Evolutionary conservation across 345 rosid species (phyloP).

Genomic region (Corymbia maculata): DNA sequence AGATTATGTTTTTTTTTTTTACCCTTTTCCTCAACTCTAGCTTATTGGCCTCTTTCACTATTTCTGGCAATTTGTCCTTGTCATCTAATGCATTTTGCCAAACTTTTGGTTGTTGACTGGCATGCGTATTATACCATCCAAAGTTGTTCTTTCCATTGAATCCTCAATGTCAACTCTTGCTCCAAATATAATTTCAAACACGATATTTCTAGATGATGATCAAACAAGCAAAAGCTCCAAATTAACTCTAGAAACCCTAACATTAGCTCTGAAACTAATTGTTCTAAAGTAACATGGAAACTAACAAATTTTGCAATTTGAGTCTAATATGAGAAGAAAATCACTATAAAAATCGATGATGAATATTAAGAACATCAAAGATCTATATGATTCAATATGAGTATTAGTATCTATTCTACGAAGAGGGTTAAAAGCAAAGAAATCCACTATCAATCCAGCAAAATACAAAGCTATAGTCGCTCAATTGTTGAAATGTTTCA

Average conservation of each 20-base stretch:
- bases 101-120: background rate
- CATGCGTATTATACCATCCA: background rate
- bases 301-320: background rate
- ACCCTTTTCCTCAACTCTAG: background rate
- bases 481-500: background rate
- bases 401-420: fast-evolving
- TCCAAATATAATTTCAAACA: background rate
- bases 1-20: background rate
- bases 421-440: background rate
- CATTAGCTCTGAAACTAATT: background rate
- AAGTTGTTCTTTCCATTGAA: background rate
- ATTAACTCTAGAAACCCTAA: background rate
- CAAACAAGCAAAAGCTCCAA: background rate
- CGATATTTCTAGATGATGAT: background rate
- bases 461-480: background rate
- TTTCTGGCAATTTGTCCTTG: background rate
- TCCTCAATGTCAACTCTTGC: background rate
- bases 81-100: background rate
- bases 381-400: background rate
- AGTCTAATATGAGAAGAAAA: background rate
- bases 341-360: background rate
- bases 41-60: background rate
- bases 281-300: background rate
- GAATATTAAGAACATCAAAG: background rate
- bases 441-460: background rate